Evolutionary conservation across 176 grass and related monocot species (phyloP).

Genomic region (Aegilops longissima): DNA sequence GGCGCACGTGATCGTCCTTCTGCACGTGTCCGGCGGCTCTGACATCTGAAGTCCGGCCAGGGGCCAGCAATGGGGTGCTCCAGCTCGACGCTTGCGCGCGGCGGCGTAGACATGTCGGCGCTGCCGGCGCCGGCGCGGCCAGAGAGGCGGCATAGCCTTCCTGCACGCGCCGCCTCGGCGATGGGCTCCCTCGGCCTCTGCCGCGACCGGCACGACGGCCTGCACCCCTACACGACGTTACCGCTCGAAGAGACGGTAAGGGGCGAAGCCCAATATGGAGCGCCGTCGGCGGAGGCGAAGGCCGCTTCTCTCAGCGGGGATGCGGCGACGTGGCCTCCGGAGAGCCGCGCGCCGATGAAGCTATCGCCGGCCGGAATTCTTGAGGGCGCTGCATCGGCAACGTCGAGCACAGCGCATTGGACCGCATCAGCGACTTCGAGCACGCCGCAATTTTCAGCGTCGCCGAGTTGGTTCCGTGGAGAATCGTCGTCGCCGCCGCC

Average conservation of each 20-base stretch:
- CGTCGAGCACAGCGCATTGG: too few species aligned
- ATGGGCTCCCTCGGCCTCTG: conserved; percentile 49
- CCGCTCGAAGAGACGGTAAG: background rate
- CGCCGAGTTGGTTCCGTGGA: background rate
- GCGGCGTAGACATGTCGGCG: background rate
- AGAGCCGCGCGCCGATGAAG: background rate
- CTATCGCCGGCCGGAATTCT: background rate
- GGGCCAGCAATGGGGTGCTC: conserved; percentile 65
- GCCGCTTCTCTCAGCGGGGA: background rate
- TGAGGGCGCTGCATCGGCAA: conserved; percentile 17
- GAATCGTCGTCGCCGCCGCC: background rate
- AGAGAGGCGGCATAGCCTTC: background rate
- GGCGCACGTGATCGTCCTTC: background rate
- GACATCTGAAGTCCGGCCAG: background rate
- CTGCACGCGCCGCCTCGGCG: conserved; percentile 31
- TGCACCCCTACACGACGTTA: conserved; percentile 13
- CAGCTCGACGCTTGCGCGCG: conserved; percentile 52
- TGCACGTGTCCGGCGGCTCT: background rate
- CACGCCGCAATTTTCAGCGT: background rate
- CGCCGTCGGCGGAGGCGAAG: conserved; percentile 29
- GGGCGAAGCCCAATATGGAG: background rate
- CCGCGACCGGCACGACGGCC: conserved; percentile 6
- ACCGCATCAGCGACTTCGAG: background rate
- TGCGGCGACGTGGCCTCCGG: background rate
- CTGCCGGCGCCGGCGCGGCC: background rate